phyloP scores from a whole-genome alignment of 495 filamentous ascomycete genomes.

The Hyaloscypha finlandica region DNA sequence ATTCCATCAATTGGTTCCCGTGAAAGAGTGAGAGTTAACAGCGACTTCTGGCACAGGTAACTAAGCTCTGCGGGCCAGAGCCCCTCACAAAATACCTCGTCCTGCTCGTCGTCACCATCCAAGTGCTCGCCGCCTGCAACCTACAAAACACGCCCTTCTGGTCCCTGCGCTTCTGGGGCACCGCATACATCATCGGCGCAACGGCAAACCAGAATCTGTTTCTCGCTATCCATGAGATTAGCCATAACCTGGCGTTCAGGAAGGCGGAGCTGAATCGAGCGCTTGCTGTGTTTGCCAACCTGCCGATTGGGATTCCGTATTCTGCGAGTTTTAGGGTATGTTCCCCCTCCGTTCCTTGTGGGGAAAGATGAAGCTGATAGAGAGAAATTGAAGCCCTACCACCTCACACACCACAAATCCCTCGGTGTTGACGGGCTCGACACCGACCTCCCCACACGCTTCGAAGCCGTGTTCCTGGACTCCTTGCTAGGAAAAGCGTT shows the following conservation, averaged over 20 bases:
- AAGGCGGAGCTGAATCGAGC: conserved; percentile 81
- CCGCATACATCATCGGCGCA: conserved; percentile 90
- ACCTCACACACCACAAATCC: conserved; percentile 98
- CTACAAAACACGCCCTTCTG: conserved; percentile 79
- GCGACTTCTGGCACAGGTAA: conserved; percentile 60
- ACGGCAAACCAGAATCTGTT: conserved; percentile 99
- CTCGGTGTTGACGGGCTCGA: conserved; percentile 96
- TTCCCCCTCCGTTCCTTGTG: not conserved
- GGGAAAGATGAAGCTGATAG: conserved; percentile 11
- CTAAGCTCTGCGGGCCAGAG: conserved; percentile 96
- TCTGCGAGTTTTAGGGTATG: conserved; percentile 90
- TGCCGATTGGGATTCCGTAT: conserved; percentile 95
- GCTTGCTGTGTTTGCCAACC: conserved; percentile 89
- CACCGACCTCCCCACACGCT: conserved; percentile 88
- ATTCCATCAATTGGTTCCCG: conserved; percentile 15
- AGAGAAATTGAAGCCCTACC: conserved; percentile 69
- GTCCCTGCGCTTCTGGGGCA: conserved; percentile 79
- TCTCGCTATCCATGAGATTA: conserved; percentile 98
- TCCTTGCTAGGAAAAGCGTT: conserved; percentile 97
- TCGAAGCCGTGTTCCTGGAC: conserved; percentile 93
- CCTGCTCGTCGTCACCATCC: conserved; percentile 77
- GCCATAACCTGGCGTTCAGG: conserved; percentile 93
- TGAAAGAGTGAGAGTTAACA: too few species aligned
- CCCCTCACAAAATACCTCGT: conserved; percentile 95
- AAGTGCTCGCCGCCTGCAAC: conserved; percentile 76